Base-by-base conservation (phyloP, 345 rosid genomes). In the Zanthoxylum bungeanum region DNA sequence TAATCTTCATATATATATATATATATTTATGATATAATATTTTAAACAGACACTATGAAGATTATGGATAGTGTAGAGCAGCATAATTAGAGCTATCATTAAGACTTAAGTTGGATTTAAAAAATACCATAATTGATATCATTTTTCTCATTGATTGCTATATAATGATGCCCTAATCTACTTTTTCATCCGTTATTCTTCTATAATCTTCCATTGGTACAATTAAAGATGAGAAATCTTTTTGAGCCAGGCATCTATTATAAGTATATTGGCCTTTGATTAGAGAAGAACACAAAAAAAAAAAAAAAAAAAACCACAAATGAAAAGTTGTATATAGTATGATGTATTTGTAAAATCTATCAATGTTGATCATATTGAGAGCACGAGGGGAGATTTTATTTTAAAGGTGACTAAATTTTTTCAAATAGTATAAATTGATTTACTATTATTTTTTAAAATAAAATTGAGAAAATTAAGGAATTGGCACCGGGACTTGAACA, bases 1-100 rank as follows among this genome's bases (percentile, higher is more conserved):
- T 44, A 25, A 50, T 60, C 34, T 63, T 4, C n/a, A 69, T 75
- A 74, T 34, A 76, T 68, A 57, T n/a, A n/a, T n/a, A n/a, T n/a
- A n/a, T n/a, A 55, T 50, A 36, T n/a, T n/a, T n/a, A n/a, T n/a
- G n/a, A n/a, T n/a, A n/a, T n/a, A n/a, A n/a, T n/a, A n/a, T n/a
- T n/a, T n/a, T n/a, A 42, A 31, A 27, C 40, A 61, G 49, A 72
- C 31, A 49, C 60, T 40, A 78, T n/a, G 19, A 59, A 60, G 68
- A 74, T 71, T 70, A 69, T 27, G 36, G 19, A 49, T n/a, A n/a
- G n/a, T 65, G 16, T 3, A 14, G 71, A 33, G 44, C 7, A 55
- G 39, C n/a, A n/a, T 28, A 64, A 47, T 40, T 25, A 64, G 52
- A 67, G 47, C 27, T 33, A 55, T 66, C 52, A 72, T 55, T 49